Percentiles rank a stretch among this genome's conserved stretches.
Evolutionary conservation across 768 basidiomycete species (phyloP).

Genomic region (Phylloporus sp.): DNA sequence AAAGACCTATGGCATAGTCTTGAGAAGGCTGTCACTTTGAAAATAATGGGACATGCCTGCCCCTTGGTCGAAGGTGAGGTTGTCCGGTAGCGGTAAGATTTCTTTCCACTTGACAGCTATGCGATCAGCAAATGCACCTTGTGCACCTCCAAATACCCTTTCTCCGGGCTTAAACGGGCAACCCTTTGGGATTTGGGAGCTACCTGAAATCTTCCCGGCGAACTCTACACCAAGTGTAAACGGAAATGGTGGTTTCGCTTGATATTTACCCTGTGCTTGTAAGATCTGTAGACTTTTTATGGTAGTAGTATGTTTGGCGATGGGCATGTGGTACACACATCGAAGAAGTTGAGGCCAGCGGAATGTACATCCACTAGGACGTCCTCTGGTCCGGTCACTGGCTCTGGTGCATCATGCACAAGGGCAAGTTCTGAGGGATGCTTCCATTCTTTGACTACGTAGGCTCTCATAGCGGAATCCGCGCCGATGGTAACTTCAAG

Average conservation of each 20-base stretch:
- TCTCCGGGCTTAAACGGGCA: slow-evolving; percentile 81
- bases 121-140: slow-evolving; percentile 79
- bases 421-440: slow-evolving; percentile 63
- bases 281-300: slow-evolving; percentile 66
- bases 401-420: slow-evolving; percentile 52
- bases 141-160: slow-evolving; percentile 77
- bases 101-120: slow-evolving; percentile 48
- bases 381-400: slow-evolving; percentile 44
- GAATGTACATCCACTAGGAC: slow-evolving; percentile 74
- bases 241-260: slow-evolving; percentile 75
- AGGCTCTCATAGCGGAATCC: slow-evolving; percentile 72
- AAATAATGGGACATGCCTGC: slow-evolving; percentile 48
- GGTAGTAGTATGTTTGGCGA: background rate
- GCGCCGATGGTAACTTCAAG: too few species aligned
- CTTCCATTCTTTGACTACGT: slow-evolving; percentile 62
- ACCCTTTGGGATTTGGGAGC: slow-evolving; percentile 73
- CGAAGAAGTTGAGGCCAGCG: slow-evolving; percentile 75
- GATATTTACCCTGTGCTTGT: slow-evolving; percentile 88
- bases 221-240: slow-evolving; percentile 86
- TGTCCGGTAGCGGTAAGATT: slow-evolving; percentile 66
- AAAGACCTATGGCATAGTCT: slow-evolving; percentile 48
- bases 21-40: background rate
- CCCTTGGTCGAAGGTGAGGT: slow-evolving; percentile 79
- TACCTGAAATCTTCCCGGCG: slow-evolving; percentile 64
- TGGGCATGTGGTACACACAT: slow-evolving; percentile 37